Conservation (phyloP, 2,329 filamentous ascomycete species). For the Ophiostoma ulmi region DNA sequence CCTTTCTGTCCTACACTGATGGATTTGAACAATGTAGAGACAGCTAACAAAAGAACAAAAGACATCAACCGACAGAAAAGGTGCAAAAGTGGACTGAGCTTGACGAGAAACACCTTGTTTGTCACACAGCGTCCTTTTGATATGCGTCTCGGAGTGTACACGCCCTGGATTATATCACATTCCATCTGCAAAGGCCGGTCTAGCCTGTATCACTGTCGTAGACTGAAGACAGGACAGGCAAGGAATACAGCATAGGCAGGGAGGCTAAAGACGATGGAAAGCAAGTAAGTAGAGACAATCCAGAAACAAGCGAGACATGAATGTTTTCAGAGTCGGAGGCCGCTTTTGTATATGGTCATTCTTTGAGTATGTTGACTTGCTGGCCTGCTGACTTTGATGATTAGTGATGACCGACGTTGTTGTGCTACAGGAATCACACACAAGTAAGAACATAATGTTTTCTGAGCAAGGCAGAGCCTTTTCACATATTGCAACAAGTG, state of each 20-base stretch:
- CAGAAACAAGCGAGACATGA: neutral
- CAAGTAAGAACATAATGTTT: neutral
- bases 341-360: neutral
- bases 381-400: neutral
- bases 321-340: neutral
- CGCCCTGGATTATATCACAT: neutral
- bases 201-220: neutral
- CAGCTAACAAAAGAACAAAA: neutral
- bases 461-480: too few species aligned
- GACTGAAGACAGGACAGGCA: too few species aligned
- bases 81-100: neutral
- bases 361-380: neutral
- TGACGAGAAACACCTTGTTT: neutral
- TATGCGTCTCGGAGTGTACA: neutral
- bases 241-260: neutral
- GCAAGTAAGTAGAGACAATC: too few species aligned
- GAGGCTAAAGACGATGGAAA: too few species aligned
- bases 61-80: neutral
- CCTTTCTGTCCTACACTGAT: conserved; percentile 13
- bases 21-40: neutral
- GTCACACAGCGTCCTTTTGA: neutral
- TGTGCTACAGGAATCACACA: neutral
- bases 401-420: neutral
- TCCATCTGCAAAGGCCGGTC: too few species aligned
- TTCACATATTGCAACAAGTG: neutral